Evolutionary conservation across 495 filamentous ascomycete species (phyloP).

Genomic region (Ascobolus immersus): DNA sequence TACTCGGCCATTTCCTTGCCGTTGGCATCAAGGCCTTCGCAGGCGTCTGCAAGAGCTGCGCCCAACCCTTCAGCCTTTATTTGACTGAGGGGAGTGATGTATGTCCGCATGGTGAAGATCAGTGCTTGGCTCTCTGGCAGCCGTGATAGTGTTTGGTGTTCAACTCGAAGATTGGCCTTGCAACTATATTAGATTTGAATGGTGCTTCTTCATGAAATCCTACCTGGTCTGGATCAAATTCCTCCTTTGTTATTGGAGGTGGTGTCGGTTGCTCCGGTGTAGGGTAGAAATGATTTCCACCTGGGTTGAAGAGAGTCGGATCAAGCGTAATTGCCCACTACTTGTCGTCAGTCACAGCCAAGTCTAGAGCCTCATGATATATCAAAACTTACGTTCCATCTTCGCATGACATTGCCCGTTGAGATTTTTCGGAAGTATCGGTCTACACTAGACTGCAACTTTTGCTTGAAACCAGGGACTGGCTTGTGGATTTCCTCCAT

Average conservation of each 20-base stretch:
- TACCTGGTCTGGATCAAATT: not conserved
- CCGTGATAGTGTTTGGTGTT: constrained; percentile 54
- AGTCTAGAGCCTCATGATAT: not conserved
- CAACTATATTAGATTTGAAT: not conserved
- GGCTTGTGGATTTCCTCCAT: constrained; percentile 44
- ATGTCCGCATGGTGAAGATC: constrained; percentile 61
- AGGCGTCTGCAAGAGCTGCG: no score
- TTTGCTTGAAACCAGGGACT: constrained; percentile 41
- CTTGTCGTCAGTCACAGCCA: constrained; percentile 12
- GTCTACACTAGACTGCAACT: constrained; percentile 53
- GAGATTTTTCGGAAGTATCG: constrained; percentile 37
- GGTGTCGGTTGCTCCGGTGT: constrained; percentile 6
- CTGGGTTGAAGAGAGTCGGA: constrained; percentile 28
- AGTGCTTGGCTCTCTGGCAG: constrained; percentile 38
- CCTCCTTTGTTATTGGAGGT: not conserved
- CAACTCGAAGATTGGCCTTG: constrained; percentile 32
- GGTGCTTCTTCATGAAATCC: no score
- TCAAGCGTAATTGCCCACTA: constrained; percentile 43
- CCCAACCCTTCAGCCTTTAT: constrained; percentile 55
- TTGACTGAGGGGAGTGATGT: constrained; percentile 38
- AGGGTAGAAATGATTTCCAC: constrained; percentile 29
- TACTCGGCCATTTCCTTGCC: no score
- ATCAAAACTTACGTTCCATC: constrained; percentile 25
- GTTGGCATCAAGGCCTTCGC: no score
- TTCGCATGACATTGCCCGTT: constrained; percentile 27